These are phyloP conservation scores for Coniosporium tulheliwenetii DNA, from an alignment of 2,329 filamentous ascomycete species.

Conservation along the genomic window DNA sequence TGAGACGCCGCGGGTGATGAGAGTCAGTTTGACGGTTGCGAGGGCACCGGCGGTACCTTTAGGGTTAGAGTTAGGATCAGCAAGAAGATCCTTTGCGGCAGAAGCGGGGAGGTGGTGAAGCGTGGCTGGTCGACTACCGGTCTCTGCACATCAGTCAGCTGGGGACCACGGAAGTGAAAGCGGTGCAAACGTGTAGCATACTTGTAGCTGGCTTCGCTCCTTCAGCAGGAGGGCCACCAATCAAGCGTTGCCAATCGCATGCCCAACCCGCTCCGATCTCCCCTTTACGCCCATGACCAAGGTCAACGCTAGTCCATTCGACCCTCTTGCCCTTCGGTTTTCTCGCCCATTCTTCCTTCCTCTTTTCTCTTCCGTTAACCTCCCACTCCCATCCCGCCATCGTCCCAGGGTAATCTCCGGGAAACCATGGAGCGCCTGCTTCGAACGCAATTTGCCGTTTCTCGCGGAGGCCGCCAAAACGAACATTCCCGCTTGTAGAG, in stretches of 20 bases:
- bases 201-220: no score
- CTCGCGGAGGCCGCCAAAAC: constrained; percentile 71
- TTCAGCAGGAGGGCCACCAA: no score
- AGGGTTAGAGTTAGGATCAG: no score
- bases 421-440: constrained; percentile 65
- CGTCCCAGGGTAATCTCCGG: constrained; percentile 68
- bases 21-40: constrained; percentile 49
- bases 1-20: constrained; percentile 56
- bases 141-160: no score
- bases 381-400: constrained; percentile 69
- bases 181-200: no score
- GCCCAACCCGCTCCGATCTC: constrained; percentile 71
- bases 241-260: constrained; percentile 58
- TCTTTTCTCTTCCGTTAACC: constrained; percentile 42
- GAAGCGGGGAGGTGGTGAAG: no score
- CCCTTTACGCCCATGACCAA: constrained; percentile 57
- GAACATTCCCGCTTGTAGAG: constrained; percentile 62
- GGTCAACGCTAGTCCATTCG: constrained; percentile 57
- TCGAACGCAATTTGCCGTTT: constrained; percentile 71
- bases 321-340: constrained; percentile 69
- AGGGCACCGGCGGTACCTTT: constrained; percentile 15
- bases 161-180: no score
- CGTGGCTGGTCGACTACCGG: no score
- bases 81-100: no score
- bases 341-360: constrained; percentile 53